These are phyloP conservation scores for Mortierella claussenii DNA, from an alignment of 192 early-diverging fungal genomes.

Conservation along the genomic window DNA sequence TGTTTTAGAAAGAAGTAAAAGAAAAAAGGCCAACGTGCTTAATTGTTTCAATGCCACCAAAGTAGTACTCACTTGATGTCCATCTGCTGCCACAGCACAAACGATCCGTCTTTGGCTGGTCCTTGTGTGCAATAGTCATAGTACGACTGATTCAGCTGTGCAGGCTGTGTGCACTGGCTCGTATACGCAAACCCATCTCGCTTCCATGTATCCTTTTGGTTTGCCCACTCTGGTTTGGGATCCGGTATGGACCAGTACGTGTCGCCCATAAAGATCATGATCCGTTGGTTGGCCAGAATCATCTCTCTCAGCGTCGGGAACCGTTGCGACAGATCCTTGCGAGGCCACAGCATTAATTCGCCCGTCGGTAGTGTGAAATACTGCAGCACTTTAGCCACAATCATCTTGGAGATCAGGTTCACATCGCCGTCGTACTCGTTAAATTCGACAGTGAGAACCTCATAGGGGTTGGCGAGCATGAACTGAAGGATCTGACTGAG, in stretches of 20 bases:
- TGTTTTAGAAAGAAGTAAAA: not conserved
- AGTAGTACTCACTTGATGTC: conserved; percentile 51
- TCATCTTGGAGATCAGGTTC: not conserved
- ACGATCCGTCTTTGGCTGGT: conserved; percentile 21
- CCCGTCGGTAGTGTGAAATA: conserved; percentile 40
- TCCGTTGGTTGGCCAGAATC: conserved; percentile 47
- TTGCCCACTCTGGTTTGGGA: conserved; percentile 38
- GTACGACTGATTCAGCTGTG: conserved; percentile 38
- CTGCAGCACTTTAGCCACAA: conserved; percentile 38
- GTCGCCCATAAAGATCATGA: conserved; percentile 47
- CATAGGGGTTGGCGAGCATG: conserved; percentile 48
- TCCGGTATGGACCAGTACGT: conserved; percentile 27
- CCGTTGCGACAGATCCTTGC: not conserved
- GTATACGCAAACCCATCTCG: conserved; percentile 42
- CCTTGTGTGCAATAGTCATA: conserved; percentile 27
- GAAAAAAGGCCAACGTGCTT: not conserved
- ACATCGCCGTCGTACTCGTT: conserved; percentile 43
- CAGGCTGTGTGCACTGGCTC: conserved; percentile 6
- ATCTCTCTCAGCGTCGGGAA: conserved; percentile 53
- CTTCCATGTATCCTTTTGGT: conserved; percentile 41
- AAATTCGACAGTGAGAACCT: conserved; percentile 54
- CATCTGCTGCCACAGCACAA: conserved; percentile 50
- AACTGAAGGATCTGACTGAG: conserved; percentile 39
- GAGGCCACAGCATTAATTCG: conserved; percentile 24
- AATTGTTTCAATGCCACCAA: too few relatives aligned